Conservation (phyloP, 202 grass and related monocot genomes). For the Digitaria exilis region DNA sequence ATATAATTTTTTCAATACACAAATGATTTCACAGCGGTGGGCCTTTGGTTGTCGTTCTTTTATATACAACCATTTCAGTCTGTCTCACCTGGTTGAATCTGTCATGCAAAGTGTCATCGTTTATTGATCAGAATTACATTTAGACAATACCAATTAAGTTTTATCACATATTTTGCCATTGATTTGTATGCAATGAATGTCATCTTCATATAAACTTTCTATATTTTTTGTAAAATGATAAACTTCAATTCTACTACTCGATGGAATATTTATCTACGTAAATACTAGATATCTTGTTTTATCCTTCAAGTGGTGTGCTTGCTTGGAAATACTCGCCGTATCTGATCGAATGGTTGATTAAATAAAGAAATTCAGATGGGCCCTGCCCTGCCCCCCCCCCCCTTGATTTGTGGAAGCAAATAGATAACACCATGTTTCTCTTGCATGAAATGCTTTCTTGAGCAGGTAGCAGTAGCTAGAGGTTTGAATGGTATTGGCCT, state of each 20-base stretch:
- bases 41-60: not conserved
- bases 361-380: too few relatives aligned
- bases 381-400: too few relatives aligned
- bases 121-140: not conserved
- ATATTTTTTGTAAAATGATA: too few relatives aligned
- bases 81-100: too few relatives aligned
- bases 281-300: not conserved
- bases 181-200: not conserved
- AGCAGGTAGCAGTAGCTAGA: constrained; percentile 74
- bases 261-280: not conserved
- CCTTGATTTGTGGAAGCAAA: not conserved
- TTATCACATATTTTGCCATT: not conserved
- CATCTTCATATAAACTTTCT: not conserved
- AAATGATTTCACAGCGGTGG: not conserved
- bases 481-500: constrained; percentile 82
- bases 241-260: too few relatives aligned
- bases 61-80: not conserved
- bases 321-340: not conserved
- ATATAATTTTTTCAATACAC: not conserved
- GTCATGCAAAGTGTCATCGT: not conserved
- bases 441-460: constrained; percentile 1
- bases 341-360: too few relatives aligned
- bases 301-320: not conserved
- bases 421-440: not conserved
- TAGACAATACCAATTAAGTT: not conserved